These are phyloP conservation scores for Globisporangium emineosum DNA, from an alignment of 352 stramenopile species.

Conservation along the genomic window DNA sequence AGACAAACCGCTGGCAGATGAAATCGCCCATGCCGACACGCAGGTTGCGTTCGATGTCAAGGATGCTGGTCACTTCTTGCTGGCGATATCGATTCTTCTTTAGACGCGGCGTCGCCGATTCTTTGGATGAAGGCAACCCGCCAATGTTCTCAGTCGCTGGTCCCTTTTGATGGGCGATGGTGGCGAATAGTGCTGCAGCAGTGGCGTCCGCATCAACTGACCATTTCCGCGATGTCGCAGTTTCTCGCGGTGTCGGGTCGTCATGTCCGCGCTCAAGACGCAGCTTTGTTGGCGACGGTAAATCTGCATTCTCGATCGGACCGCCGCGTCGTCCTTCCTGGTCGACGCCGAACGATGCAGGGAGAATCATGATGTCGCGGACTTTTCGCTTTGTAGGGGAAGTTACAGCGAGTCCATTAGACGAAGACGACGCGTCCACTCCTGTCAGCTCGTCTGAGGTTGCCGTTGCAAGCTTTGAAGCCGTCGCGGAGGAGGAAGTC, in stretches of 20 bases:
- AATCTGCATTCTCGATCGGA: slow-evolving; percentile 34
- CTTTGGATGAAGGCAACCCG: background rate
- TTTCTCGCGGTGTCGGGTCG: slow-evolving; percentile 3
- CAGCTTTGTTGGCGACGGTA: slow-evolving; percentile 49
- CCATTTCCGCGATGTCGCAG: background rate
- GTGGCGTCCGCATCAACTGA: background rate
- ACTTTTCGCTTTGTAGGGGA: slow-evolving; percentile 39
- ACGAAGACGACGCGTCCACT: background rate
- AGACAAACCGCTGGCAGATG: slow-evolving; percentile 78
- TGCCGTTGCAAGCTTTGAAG: slow-evolving; percentile 5
- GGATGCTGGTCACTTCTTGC: slow-evolving; percentile 81
- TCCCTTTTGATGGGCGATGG: background rate
- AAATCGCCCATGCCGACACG: slow-evolving; percentile 80
- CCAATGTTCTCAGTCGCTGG: background rate
- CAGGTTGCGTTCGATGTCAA: slow-evolving; percentile 77
- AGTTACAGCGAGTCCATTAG: background rate
- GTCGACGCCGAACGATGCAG: slow-evolving; percentile 56
- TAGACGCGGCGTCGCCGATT: background rate
- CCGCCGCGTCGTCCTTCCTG: slow-evolving; percentile 42
- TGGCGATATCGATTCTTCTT: slow-evolving; percentile 47
- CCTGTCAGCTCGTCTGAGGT: background rate
- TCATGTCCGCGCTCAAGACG: slow-evolving; percentile 21
- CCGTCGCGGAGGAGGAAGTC: slow-evolving; percentile 16
- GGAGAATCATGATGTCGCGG: slow-evolving; percentile 61
- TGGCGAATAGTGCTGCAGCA: background rate